Evolutionary conservation across 1,139 yeast species (phyloP), one percentile per base, ranked within the genome.

Genomic region (Hansenula lynferdii): DNA sequence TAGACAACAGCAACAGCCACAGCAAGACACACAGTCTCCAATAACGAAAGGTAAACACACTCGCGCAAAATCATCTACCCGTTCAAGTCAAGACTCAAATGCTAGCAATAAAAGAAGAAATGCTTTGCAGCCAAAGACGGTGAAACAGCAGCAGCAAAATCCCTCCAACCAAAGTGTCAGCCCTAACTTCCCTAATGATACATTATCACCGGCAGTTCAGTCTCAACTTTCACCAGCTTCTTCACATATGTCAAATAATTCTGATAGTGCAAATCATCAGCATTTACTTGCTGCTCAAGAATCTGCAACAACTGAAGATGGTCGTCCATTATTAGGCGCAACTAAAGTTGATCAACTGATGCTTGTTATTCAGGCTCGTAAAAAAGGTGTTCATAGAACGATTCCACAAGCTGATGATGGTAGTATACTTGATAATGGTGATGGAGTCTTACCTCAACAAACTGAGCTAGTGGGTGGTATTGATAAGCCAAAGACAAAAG

Each of bases 311-410:
- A 59, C 66, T 5, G 83, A 76, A 34, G 81, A 77, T 53, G 81
- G 80, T 2, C 65, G 82, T 35, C 90, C 90, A 6, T 64, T 81
- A 25, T 62, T 86, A 14, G 96, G 96, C 0, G 89, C 92, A 3
- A 86, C 96, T 0, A 84, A 84, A 56, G 86, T 89, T 31, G 97
- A 89, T 60, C 94, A 84, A 53, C 65, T 89, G 54, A 86, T 89
- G 96, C 69, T 89, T 42, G 85, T 87, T 27, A 83, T 89, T 40
- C 96, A 89, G 58, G 95, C 96, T 0, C 71, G 94, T 41, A 85
- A 82, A 45, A 81, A 84, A 45, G 87, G 89, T 16, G 72, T 80
- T n/a, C 76, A 75, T 8, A 74, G 77, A 18, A 71, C 70, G 28
- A 80, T 82, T 30, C 71, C 72, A 36, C 80, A 78, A 43, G 76